Conservation (phyloP, 257 asterid genomes). For the Penstemon davidsonii region DNA sequence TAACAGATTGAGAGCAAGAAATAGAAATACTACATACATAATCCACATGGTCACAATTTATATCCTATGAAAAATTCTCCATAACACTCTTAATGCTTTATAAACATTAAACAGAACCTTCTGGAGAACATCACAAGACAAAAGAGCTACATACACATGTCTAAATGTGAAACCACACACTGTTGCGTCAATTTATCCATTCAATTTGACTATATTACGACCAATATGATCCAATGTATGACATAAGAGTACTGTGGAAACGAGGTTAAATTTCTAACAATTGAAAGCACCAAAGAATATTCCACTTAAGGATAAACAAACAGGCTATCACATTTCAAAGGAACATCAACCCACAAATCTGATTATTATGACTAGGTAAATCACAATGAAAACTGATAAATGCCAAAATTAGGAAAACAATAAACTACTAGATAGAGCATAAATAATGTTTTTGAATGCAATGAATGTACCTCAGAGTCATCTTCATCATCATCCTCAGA, state of each 20-base stretch:
- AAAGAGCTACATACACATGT: too few species aligned
- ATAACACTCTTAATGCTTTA: too few species aligned
- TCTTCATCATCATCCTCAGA: constrained; percentile 54
- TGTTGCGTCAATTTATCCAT: too few species aligned
- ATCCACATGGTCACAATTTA: too few species aligned
- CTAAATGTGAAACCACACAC: too few species aligned
- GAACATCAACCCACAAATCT: neutral
- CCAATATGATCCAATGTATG: too few species aligned
- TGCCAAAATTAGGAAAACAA: neutral
- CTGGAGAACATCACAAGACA: too few species aligned
- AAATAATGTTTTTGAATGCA: neutral
- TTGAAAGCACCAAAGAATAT: neutral
- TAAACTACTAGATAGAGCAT: neutral
- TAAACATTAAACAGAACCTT: too few species aligned
- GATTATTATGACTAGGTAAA: neutral
- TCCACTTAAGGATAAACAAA: neutral
- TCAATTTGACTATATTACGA: too few species aligned
- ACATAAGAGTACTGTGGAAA: neutral
- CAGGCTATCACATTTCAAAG: neutral
- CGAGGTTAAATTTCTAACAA: neutral
- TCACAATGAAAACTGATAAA: neutral
- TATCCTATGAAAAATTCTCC: too few species aligned
- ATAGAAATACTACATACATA: too few species aligned
- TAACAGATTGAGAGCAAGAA: too few species aligned
- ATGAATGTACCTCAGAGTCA: constrained; percentile 39